Conservation (phyloP, 495 filamentous ascomycete species). For the Penicillium mononematosum region DNA sequence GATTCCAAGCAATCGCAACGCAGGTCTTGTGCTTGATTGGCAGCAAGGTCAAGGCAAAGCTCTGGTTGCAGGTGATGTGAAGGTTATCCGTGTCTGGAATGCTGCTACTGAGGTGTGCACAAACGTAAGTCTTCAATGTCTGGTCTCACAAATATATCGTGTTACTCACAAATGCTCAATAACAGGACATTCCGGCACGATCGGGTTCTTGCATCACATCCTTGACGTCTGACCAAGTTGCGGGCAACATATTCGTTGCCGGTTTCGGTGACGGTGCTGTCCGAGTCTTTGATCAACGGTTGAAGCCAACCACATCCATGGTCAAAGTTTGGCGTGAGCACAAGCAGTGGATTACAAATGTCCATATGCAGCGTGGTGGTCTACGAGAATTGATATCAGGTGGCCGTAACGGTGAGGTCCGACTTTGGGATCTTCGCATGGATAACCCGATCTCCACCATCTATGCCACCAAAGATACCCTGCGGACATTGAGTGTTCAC, state of each 20-base stretch:
- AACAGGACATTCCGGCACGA: slow-evolving; percentile 86
- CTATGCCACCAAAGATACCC: slow-evolving; percentile 69
- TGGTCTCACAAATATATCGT: neutral
- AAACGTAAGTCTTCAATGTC: slow-evolving; percentile 47
- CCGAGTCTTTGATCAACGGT: slow-evolving; percentile 86
- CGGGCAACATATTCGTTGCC: slow-evolving; percentile 90
- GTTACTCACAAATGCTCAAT: slow-evolving; percentile 4
- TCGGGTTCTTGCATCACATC: slow-evolving; percentile 95
- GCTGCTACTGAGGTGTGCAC: slow-evolving; percentile 90
- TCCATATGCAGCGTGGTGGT: slow-evolving; percentile 96
- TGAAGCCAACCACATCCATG: slow-evolving; percentile 79
- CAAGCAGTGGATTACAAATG: slow-evolving; percentile 87
- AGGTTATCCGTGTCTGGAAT: slow-evolving; percentile 94
- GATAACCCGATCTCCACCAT: slow-evolving; percentile 71
- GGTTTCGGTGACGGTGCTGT: slow-evolving; percentile 98
- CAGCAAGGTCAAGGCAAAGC: slow-evolving; percentile 95
- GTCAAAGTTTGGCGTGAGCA: slow-evolving; percentile 96
- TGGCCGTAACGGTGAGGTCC: slow-evolving; percentile 85
- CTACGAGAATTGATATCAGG: slow-evolving; percentile 85
- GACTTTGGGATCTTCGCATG: slow-evolving; percentile 94
- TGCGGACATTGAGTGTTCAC: slow-evolving; percentile 86
- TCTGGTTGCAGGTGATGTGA: slow-evolving; percentile 92
- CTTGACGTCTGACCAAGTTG: slow-evolving; percentile 94
- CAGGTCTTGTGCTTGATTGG: slow-evolving; percentile 96
- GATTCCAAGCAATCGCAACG: slow-evolving; percentile 86